phyloP scores from a whole-genome alignment of 129 eudicot genomes.

The Apium graveolens region DNA sequence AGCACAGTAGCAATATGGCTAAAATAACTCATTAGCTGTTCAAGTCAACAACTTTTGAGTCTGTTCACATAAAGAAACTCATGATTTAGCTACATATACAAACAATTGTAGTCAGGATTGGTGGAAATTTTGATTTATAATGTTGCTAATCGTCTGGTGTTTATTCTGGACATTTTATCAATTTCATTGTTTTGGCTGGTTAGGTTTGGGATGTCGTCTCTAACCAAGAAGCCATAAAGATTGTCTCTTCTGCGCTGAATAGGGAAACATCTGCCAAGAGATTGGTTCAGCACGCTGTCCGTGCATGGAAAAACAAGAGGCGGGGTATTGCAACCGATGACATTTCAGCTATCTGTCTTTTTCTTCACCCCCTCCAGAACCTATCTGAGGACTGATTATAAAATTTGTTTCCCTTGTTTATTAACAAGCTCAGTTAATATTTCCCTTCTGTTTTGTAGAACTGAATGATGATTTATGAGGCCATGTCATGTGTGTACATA shows the following conservation, averaged over 20 bases:
- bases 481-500: not conserved
- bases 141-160: not conserved
- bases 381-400: not conserved
- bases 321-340: conserved; percentile 58
- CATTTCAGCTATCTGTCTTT: conserved; percentile 80
- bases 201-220: conserved; percentile 96
- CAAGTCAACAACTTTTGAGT: not conserved
- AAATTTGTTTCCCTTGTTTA: not conserved
- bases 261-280: conserved; percentile 68
- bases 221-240: conserved; percentile 78
- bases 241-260: conserved; percentile 50
- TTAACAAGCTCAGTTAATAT: not conserved
- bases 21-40: not conserved
- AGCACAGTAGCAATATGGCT: not conserved
- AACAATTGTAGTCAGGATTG: not conserved
- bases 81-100: not conserved
- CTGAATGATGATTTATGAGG: not conserved
- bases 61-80: not conserved
- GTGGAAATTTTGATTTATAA: not conserved
- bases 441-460: not conserved
- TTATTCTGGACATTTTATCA: not conserved
- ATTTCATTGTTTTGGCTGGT: not conserved
- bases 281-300: conserved; percentile 58
- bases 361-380: conserved; percentile 33
- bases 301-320: conserved; percentile 67